A percentile compares a stretch with the other conserved stretches of the same genome.
Conservation (phyloP, 768 basidiomycete genomes). For the Lactarius vividus region DNA sequence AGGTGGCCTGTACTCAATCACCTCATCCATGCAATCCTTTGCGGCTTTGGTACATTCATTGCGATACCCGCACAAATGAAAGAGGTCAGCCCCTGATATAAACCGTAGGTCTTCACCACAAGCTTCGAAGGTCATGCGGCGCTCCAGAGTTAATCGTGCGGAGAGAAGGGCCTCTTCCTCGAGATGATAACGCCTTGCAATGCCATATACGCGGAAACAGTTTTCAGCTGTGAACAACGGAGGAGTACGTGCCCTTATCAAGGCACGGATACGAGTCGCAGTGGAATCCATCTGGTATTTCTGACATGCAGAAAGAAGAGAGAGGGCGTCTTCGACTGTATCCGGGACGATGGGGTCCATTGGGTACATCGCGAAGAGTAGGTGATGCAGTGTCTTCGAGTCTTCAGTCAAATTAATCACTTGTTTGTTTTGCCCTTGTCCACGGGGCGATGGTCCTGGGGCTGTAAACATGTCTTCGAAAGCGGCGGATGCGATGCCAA, state of each 20-base stretch:
- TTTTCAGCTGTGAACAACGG: neutral
- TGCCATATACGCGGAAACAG: slow-evolving; percentile 12
- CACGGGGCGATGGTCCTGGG: neutral
- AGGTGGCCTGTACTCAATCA: too few relatives aligned
- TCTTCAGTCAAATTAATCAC: slow-evolving; percentile 1
- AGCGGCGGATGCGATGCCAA: slow-evolving; percentile 56
- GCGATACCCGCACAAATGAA: slow-evolving; percentile 2
- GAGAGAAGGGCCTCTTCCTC: slow-evolving; percentile 2
- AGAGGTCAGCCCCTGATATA: slow-evolving; percentile 15
- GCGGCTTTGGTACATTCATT: slow-evolving; percentile 3
- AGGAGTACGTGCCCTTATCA: neutral
- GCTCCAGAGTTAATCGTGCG: slow-evolving; percentile 10
- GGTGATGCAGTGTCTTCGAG: slow-evolving; percentile 10
- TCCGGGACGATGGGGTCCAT: slow-evolving; percentile 1
- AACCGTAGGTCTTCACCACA: slow-evolving; percentile 11
- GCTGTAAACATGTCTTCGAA: slow-evolving; percentile 52
- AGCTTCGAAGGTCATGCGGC: neutral
- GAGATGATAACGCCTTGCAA: slow-evolving; percentile 16
- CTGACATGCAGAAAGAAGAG: slow-evolving; percentile 15
- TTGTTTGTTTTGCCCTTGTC: neutral
- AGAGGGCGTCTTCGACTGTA: slow-evolving; percentile 3
- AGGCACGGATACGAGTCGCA: neutral
- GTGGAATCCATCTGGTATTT: slow-evolving; percentile 16
- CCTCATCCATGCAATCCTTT: neutral
- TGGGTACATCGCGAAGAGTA: slow-evolving; percentile 12